A percentile compares a stretch with the other conserved stretches of the same genome.
Evolutionary conservation across 139 green algal species (phyloP).

Genomic region (Closterium sp.): DNA sequence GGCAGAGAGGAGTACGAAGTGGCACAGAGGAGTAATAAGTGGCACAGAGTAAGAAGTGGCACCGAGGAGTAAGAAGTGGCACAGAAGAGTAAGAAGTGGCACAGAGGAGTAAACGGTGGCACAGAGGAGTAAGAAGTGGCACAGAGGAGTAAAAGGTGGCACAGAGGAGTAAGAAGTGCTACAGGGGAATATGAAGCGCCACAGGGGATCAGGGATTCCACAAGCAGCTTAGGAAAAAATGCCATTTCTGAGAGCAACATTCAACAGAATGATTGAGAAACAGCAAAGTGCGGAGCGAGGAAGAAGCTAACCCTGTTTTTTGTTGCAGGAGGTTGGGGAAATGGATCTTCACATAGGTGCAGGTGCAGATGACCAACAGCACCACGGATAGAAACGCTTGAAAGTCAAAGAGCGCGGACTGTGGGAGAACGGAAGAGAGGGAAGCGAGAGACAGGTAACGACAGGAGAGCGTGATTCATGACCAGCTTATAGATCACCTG

Average conservation of each 20-base stretch:
- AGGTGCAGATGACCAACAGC: conserved; percentile 92
- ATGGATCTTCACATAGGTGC: conserved; percentile 91
- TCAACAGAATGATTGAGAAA: no score
- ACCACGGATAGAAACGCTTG: conserved; percentile 85
- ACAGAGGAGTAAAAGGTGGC: no score
- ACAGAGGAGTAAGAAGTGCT: no score
- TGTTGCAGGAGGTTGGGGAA: conserved; percentile 41
- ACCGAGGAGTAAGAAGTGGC: no score
- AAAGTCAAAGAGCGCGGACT: conserved; percentile 93
- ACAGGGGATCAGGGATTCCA: no score
- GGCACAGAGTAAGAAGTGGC: background rate
- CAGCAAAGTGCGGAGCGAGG: no score
- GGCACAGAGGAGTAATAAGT: no score
- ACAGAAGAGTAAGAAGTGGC: background rate
- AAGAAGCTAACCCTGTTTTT: conserved; percentile 35
- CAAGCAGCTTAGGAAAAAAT: no score
- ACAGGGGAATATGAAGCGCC: no score
- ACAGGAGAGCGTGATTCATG: background rate
- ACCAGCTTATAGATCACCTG: background rate
- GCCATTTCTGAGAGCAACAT: no score
- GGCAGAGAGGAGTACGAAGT: background rate
- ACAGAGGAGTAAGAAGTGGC: no score
- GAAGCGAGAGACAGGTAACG: background rate
- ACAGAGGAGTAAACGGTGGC: no score
- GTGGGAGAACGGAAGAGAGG: background rate